Evolutionary conservation across 2,329 filamentous ascomycete genomes (phyloP).

Genomic region (Conoideocrella luteorostrata): DNA sequence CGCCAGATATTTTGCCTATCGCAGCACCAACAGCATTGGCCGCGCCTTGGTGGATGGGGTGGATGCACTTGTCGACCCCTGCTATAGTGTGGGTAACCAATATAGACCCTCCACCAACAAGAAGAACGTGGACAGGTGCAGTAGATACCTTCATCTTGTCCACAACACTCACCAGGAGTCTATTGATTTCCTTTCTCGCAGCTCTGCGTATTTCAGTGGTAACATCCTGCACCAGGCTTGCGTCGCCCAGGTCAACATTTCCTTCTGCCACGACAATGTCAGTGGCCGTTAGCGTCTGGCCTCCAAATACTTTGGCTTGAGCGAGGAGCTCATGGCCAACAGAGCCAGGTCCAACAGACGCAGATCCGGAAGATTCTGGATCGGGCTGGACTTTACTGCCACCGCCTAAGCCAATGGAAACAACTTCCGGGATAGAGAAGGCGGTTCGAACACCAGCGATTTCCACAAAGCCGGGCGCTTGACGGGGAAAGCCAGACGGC

Average conservation of each 20-base stretch:
- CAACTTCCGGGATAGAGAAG: slow-evolving; percentile 50
- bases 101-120: slow-evolving; percentile 53
- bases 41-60: slow-evolving; percentile 45
- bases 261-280: slow-evolving; percentile 40
- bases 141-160: slow-evolving; percentile 52
- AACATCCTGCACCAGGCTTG: slow-evolving; percentile 20
- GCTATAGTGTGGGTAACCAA: slow-evolving; percentile 40
- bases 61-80: slow-evolving; percentile 43
- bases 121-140: slow-evolving; percentile 42
- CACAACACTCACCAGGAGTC: slow-evolving; percentile 43
- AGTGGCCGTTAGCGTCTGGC: slow-evolving; percentile 44
- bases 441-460: slow-evolving; percentile 54
- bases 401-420: slow-evolving; percentile 51
- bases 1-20: slow-evolving; percentile 47
- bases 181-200: slow-evolving; percentile 31
- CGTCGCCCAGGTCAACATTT: slow-evolving; percentile 24
- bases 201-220: slow-evolving; percentile 14
- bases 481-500: slow-evolving; percentile 52
- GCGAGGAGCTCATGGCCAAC: slow-evolving; percentile 45
- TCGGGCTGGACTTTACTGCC: slow-evolving; percentile 31
- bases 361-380: slow-evolving; percentile 19
- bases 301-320: slow-evolving; percentile 47
- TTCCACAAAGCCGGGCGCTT: slow-evolving; percentile 51
- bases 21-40: slow-evolving; percentile 57
- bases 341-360: slow-evolving; percentile 49